Evolutionary conservation across 148 eudicot genomes (phyloP).

Genomic region (Rhododendron ferrugineum): DNA sequence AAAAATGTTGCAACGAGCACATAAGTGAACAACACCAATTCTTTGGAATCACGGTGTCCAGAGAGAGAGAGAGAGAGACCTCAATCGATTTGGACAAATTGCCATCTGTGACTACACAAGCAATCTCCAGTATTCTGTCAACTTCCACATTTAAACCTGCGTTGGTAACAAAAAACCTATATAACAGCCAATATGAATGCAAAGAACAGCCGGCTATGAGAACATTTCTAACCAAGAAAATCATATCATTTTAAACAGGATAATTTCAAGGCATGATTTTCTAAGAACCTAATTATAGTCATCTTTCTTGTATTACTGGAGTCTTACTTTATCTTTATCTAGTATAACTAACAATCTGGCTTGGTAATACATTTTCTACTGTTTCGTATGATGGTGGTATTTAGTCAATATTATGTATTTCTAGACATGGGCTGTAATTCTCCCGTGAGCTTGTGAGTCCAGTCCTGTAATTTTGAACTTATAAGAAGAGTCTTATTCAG

Average conservation of each 20-base stretch:
- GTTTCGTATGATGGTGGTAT: background rate
- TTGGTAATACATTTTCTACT: background rate
- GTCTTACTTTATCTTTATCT: background rate
- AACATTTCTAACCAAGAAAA: background rate
- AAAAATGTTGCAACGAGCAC: background rate
- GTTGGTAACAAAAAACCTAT: background rate
- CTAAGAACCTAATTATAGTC: background rate
- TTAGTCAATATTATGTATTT: background rate
- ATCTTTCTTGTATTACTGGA: background rate
- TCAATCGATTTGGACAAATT: conserved; percentile 66
- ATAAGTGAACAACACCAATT: background rate
- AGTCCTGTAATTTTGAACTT: background rate
- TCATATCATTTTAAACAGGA: background rate
- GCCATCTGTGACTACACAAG: conserved; percentile 87
- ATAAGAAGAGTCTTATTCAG: background rate
- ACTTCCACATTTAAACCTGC: conserved; percentile 79
- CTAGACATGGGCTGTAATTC: background rate
- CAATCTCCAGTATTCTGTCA: conserved; percentile 89
- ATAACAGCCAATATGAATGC: background rate
- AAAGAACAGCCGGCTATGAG: background rate
- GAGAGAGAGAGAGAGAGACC: conserved; percentile 27
- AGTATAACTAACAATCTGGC: background rate
- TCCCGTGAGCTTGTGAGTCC: background rate
- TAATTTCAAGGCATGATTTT: background rate
- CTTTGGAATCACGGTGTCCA: background rate